A percentile compares a stretch with the other conserved stretches of the same genome.
Conservation (phyloP, 116 monocot species). For the Papilionanthe hybrid region DNA sequence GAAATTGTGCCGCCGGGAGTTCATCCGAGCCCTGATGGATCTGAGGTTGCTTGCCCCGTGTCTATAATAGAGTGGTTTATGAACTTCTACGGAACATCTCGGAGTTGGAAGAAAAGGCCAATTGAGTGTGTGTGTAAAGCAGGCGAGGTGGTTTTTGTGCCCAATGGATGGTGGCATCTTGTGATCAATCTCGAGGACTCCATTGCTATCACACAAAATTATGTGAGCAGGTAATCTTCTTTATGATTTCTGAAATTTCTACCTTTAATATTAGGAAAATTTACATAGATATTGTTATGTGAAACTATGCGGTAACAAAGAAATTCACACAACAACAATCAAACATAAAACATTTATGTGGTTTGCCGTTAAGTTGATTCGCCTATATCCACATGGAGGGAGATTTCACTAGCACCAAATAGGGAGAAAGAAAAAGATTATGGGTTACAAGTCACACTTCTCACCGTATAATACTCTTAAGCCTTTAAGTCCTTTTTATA, state of each 20-base stretch:
- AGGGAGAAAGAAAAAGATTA: too few relatives aligned
- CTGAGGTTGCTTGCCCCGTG: constrained; percentile 90
- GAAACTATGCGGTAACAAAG: too few relatives aligned
- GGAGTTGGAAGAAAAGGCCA: constrained; percentile 64
- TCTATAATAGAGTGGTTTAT: constrained; percentile 99
- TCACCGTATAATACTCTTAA: too few relatives aligned
- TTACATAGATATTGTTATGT: too few relatives aligned
- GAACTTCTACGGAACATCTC: constrained; percentile 78
- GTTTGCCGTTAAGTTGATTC: too few relatives aligned
- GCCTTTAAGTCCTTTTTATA: too few relatives aligned
- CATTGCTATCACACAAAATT: constrained; percentile 94
- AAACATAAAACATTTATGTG: too few relatives aligned
- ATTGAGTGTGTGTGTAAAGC: constrained; percentile 79
- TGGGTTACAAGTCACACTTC: too few relatives aligned
- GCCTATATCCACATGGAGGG: too few relatives aligned
- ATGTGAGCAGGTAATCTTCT: constrained; percentile 71
- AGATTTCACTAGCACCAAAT: too few relatives aligned
- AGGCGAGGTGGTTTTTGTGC: constrained; percentile 93
- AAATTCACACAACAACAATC: too few relatives aligned
- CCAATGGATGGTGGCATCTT: constrained; percentile 99
- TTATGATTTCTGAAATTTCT: neutral
- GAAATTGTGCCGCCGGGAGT: constrained; percentile 90
- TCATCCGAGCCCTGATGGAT: constrained; percentile 80
- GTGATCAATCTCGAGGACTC: constrained; percentile 95
- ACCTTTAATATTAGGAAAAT: neutral